Evolutionary conservation across 208 protist species (phyloP), one percentile per base, ranked within the genome.

Genomic region (Trypanosoma boissoni): DNA sequence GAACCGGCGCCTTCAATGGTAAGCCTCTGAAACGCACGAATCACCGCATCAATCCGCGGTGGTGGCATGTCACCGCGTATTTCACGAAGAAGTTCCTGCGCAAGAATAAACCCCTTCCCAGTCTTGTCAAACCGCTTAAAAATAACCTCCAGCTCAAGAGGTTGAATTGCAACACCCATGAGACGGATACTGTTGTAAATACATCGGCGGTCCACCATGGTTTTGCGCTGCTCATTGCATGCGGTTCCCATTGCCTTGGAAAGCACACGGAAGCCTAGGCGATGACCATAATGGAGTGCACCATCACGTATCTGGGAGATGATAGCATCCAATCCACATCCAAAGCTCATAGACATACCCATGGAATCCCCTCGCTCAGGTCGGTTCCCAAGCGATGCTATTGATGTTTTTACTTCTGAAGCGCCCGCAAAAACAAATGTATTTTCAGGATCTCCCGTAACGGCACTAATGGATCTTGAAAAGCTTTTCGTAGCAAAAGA

Each of bases 41-140:
- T 64, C 49, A 94, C 88, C 7, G 80, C 68, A 16, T 72, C 55
- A 44, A 86, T 52, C 36, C 91, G 83, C 3, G 41, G 50, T 16
- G 66, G 64, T 41, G 70, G 72, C 86, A 94, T 87, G 21, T 80
- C 73, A 31, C 83, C 83, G 16, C 88, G 86, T 51, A 96, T 63
- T 67, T 83, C 86, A 3, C 69, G 60, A 58, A 95, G 53, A 46
- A 96, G 57, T 24, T 94, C 88, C 51, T 91, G 84, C 24, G 82
- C 76, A 32, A 78, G 76, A 44, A 96, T 57, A 18, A 83, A 29
- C 56, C 83, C 87, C 63, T 92, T 71, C 39, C 88, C 88, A 6
- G 56, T 55, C 10, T 32, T 42, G 59, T 96, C 90, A 57, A 92
- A 88, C 46, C 57, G 51, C 53, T 81, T 90, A 56, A 94, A 76